Percentiles rank a stretch among this genome's conserved stretches.
Conservation (phyloP, 257 asterid genomes). For the Galeopsis tetrahit region DNA sequence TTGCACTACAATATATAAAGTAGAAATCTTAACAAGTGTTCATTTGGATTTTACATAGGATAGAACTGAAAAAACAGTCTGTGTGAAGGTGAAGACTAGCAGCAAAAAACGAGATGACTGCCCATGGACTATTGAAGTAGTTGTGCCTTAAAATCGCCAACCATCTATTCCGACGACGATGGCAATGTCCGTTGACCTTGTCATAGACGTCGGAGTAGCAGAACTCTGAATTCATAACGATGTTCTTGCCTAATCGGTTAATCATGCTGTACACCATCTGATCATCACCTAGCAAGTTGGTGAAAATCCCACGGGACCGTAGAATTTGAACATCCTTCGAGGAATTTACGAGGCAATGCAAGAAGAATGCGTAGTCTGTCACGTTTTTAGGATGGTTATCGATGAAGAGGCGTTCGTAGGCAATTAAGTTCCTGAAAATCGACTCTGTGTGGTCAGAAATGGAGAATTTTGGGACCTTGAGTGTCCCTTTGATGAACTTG, state of each 20-base stretch:
- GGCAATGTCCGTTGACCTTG: constrained; percentile 28
- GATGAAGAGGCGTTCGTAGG: constrained; percentile 35
- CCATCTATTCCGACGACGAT: constrained; percentile 32
- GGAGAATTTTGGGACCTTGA: constrained; percentile 36
- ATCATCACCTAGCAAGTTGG: constrained; percentile 42
- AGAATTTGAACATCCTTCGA: constrained; percentile 35
- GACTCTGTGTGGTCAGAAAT: constrained; percentile 44
- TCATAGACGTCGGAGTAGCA: constrained; percentile 33
- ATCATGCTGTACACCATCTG: constrained; percentile 36
- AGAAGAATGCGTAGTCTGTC: constrained; percentile 39
- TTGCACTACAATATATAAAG: not conserved
- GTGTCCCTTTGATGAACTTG: constrained; percentile 36
- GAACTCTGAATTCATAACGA: constrained; percentile 24
- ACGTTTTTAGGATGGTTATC: constrained; percentile 36
- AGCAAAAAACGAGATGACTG: constrained; percentile 28
- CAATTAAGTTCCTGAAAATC: constrained; percentile 38
- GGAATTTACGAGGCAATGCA: constrained; percentile 39
- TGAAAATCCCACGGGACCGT: constrained; percentile 31
- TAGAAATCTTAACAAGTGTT: not conserved
- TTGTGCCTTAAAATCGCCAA: constrained; percentile 44
- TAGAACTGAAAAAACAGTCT: constrained; percentile 33
- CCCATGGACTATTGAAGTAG: constrained; percentile 46
- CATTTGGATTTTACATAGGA: constrained; percentile 25
- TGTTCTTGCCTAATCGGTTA: constrained; percentile 39
- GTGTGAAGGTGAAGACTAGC: constrained; percentile 33